Evolutionary conservation across 495 filamentous ascomycete species (phyloP), one percentile per base, ranked within the genome.

Genomic region (Penicillium daleae): DNA sequence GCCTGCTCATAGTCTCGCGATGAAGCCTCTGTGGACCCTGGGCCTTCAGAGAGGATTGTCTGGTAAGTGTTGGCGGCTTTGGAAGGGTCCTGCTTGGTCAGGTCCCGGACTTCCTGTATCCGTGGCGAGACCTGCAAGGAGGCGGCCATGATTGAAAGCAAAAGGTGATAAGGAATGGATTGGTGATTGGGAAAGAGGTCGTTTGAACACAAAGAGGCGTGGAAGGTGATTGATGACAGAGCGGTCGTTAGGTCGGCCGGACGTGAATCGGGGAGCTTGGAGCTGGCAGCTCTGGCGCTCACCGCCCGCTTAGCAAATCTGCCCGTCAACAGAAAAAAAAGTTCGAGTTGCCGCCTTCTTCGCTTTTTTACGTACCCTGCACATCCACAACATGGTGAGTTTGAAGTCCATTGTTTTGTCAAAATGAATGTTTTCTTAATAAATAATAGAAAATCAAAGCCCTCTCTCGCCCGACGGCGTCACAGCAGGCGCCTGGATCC

Each of bases 41-140:
- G 92, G 21, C 89, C 86, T 72, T 90, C 87, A 33, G 93, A 89
- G 64, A 98, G 86, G 72, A 97, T 89, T 39, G 92, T 89, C 75
- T 93, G 90, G 82, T 93, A 97, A 70, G 88, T 87, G 59, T 81
- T 79, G 76, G 92, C 92, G 56, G 94, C 93, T 80, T 91, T 90
- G 56, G 81, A 78, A 58, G 91, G 88, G 71, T 97, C 85, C 62
- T 86, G 83, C 80, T 91, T 93, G 60, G 83, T 84, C 61, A 96
- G 79, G 79, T 89, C 86, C 83, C 93, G 87, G 75, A 92, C 93
- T 85, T 97, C 91, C 78, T 89, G 83, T 80, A 92, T 84, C 79
- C 85, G 84, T 76, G 84, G 82, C 57, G 81, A 77, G 68, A 81
- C 79, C 61, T 79, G 77, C 37, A 82, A 67, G 62, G 76, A 78